Evolutionary conservation across 768 basidiomycete species (phyloP).

Genomic region (Podaxis mareebaensis): DNA sequence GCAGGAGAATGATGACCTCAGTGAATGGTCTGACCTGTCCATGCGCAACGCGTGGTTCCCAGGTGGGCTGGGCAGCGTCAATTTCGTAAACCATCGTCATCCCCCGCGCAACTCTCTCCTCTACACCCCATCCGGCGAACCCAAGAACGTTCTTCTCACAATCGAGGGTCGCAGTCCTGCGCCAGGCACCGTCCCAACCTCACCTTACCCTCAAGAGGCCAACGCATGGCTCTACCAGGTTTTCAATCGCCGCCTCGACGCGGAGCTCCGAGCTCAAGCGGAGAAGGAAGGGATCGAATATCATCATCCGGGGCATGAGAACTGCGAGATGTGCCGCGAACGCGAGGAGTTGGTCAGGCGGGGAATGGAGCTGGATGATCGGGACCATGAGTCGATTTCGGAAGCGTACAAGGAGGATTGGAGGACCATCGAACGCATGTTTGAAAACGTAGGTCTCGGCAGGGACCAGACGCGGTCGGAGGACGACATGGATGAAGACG

Average conservation of each 20-base stretch:
- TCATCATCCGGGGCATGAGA: slow-evolving; percentile 3
- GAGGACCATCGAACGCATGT: slow-evolving; percentile 19
- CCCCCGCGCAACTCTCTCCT: slow-evolving; percentile 4
- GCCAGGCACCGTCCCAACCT: neutral
- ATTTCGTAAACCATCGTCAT: neutral
- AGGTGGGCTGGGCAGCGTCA: slow-evolving; percentile 25
- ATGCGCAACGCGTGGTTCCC: slow-evolving; percentile 45
- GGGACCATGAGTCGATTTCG: neutral
- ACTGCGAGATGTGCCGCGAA: slow-evolving; percentile 18
- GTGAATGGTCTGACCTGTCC: slow-evolving; percentile 19
- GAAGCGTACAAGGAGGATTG: slow-evolving; percentile 17
- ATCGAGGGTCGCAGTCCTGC: slow-evolving; percentile 1
- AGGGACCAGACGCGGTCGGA: slow-evolving; percentile 15
- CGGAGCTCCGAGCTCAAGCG: neutral
- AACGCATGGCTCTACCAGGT: slow-evolving; percentile 39
- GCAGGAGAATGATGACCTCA: slow-evolving; percentile 3
- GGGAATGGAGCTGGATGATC: slow-evolving; percentile 11
- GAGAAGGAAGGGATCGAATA: slow-evolving; percentile 12
- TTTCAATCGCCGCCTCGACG: slow-evolving; percentile 34
- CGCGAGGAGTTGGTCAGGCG: slow-evolving; percentile 22
- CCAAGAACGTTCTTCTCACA: neutral
- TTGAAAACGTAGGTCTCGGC: slow-evolving; percentile 17
- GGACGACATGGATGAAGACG: slow-evolving; percentile 31
- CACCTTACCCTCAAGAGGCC: slow-evolving; percentile 17
- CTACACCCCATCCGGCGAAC: neutral